Conservation (phyloP, 805 yeast genomes). For the Yamadazyma laniorum region DNA sequence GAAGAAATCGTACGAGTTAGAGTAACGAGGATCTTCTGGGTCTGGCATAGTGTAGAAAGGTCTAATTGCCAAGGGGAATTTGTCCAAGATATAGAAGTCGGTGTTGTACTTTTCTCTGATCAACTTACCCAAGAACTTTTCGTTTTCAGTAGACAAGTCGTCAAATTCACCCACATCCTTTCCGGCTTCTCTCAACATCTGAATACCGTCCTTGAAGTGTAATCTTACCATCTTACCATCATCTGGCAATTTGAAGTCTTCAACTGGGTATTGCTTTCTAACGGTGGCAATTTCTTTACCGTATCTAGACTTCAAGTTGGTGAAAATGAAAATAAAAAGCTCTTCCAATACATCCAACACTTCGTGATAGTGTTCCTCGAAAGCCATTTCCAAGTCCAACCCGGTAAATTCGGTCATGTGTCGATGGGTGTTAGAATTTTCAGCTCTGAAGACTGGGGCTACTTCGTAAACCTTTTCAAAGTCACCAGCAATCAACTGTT, state of each 20-base stretch:
- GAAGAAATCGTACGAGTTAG: conserved; percentile 98
- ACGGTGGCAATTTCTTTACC: conserved; percentile 83
- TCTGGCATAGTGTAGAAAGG: conserved; percentile 99
- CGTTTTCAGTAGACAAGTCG: conserved; percentile 91
- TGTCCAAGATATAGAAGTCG: conserved; percentile 96
- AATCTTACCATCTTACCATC: conserved; percentile 91
- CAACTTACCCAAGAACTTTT: conserved; percentile 85
- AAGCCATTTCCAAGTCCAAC: conserved; percentile 95
- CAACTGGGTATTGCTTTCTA: conserved; percentile 94
- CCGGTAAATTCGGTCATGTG: conserved; percentile 99
- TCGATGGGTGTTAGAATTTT: conserved; percentile 97
- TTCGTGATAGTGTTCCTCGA: conserved; percentile 98
- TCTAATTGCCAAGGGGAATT: conserved; percentile 94
- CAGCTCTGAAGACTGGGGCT: conserved; percentile 99
- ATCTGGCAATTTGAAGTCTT: conserved; percentile 91
- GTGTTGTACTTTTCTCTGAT: conserved; percentile 94
- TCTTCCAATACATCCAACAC: conserved; percentile 62
- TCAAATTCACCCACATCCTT: conserved; percentile 83
- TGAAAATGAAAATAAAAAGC: conserved; percentile 84
- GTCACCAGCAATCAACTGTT: conserved; percentile 96
- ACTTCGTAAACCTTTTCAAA: conserved; percentile 94
- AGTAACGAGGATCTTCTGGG: conserved; percentile 84
- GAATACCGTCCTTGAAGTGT: conserved; percentile 88
- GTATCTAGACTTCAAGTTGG: conserved; percentile 76
- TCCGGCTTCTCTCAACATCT: conserved; percentile 82